These are phyloP conservation scores for Metarhizium rileyi DNA, from an alignment of 2,329 filamentous ascomycete species.

Conservation along the genomic window DNA sequence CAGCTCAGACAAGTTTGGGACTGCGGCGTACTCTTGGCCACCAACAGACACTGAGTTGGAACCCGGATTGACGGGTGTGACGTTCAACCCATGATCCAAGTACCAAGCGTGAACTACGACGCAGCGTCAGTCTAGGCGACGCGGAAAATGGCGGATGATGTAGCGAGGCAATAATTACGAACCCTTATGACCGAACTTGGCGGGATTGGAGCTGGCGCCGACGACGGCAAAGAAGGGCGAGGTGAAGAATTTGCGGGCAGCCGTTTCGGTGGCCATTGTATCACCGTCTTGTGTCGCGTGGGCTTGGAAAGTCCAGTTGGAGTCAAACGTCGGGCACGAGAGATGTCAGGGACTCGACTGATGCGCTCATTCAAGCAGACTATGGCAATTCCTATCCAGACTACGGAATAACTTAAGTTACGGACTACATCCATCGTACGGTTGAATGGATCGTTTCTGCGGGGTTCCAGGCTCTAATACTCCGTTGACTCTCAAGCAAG, in stretches of 20 bases:
- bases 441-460: too few relatives aligned
- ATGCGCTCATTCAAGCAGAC: not conserved
- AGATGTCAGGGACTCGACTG: not conserved
- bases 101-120: constrained; percentile 82
- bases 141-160: not conserved
- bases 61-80: constrained; percentile 75
- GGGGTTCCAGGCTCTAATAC: not conserved
- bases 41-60: constrained; percentile 52
- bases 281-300: not conserved
- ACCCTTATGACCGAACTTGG: constrained; percentile 88
- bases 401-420: too few relatives aligned
- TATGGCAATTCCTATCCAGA: not conserved
- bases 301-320: not conserved
- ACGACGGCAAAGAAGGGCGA: constrained; percentile 77
- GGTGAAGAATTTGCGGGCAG: constrained; percentile 70
- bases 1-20: constrained; percentile 56
- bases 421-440: not conserved
- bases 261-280: constrained; percentile 55
- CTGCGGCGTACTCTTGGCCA: constrained; percentile 49
- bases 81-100: constrained; percentile 61
- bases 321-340: not conserved
- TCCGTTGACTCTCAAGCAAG: not conserved
- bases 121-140: not conserved
- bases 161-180: constrained; percentile 16
- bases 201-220: constrained; percentile 74